phyloP scores from a whole-genome alignment of 768 basidiomycete species.

The Gloeostereum incarnatum region DNA sequence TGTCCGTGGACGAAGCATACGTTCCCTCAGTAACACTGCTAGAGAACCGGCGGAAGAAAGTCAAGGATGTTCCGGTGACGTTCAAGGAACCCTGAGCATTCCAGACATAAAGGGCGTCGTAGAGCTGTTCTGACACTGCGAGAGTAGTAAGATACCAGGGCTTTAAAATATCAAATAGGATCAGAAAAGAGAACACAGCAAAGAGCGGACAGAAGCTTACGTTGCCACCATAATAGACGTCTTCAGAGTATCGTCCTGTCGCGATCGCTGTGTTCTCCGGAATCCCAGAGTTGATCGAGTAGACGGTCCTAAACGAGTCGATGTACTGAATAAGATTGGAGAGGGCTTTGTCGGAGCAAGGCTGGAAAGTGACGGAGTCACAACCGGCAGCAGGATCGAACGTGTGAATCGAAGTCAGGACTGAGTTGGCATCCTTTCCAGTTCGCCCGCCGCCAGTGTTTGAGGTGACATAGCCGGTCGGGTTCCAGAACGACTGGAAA shows the following conservation, averaged over 20 bases:
- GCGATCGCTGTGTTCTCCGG: conserved; percentile 38
- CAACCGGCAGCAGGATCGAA: conserved; percentile 43
- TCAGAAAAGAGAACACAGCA: not conserved
- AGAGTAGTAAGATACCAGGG: conserved; percentile 73
- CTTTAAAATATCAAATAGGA: conserved; percentile 22
- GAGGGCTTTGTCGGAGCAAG: conserved; percentile 69
- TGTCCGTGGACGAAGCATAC: conserved; percentile 37
- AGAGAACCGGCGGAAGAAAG: conserved; percentile 58
- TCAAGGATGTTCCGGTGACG: conserved; percentile 51
- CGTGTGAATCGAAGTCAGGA: conserved; percentile 59
- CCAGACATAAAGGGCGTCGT: conserved; percentile 65
- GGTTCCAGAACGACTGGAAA: conserved; percentile 52
- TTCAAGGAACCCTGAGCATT: conserved; percentile 34
- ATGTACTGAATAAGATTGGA: conserved; percentile 58
- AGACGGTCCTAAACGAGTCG: conserved; percentile 56
- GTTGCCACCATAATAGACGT: conserved; percentile 44
- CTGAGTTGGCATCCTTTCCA: conserved; percentile 67
- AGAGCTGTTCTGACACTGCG: conserved; percentile 70
- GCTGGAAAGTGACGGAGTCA: conserved; percentile 58
- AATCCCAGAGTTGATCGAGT: conserved; percentile 53
- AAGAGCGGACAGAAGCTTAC: conserved; percentile 15
- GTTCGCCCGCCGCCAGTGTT: conserved; percentile 70
- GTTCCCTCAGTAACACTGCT: conserved; percentile 14
- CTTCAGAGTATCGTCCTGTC: conserved; percentile 52
- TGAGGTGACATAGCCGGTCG: conserved; percentile 49